These are phyloP conservation scores for Echinochloa phyllopogon DNA, from an alignment of 176 grass and related monocot genomes.

Conservation along the genomic window DNA sequence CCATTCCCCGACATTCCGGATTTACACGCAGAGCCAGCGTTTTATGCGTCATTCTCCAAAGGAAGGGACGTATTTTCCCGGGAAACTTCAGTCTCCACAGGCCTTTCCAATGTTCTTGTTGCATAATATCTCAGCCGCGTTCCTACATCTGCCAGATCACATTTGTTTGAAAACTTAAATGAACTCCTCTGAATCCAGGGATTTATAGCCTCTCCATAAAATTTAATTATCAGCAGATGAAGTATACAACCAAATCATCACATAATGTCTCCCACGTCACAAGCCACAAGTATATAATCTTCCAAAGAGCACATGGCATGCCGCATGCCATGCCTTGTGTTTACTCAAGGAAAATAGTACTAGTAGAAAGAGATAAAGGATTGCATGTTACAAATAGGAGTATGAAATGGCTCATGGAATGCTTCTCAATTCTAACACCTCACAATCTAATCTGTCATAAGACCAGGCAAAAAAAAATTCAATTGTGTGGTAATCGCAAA, in stretches of 20 bases:
- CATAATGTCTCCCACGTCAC: neutral
- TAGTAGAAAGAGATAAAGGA: neutral
- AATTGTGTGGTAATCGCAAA: neutral
- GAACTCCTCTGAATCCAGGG: neutral
- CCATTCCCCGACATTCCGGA: no score
- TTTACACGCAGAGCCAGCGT: no score
- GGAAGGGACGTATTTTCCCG: no score
- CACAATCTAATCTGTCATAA: slow-evolving; percentile 10
- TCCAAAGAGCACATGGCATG: neutral
- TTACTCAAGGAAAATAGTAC: neutral
- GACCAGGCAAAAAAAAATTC: slow-evolving; percentile 15
- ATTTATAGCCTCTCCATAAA: neutral
- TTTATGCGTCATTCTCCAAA: no score
- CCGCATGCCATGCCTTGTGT: neutral
- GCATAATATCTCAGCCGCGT: neutral
- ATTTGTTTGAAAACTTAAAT: neutral
- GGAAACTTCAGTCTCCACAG: no score
- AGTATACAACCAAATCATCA: neutral
- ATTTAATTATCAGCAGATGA: neutral
- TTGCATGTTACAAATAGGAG: neutral
- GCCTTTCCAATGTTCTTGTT: no score
- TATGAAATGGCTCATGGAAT: neutral
- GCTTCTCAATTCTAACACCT: neutral
- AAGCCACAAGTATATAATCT: neutral
- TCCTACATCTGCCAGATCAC: neutral